Base-by-base conservation (phyloP, 768 basidiomycete species). In the Pisolithus microcarpus region DNA sequence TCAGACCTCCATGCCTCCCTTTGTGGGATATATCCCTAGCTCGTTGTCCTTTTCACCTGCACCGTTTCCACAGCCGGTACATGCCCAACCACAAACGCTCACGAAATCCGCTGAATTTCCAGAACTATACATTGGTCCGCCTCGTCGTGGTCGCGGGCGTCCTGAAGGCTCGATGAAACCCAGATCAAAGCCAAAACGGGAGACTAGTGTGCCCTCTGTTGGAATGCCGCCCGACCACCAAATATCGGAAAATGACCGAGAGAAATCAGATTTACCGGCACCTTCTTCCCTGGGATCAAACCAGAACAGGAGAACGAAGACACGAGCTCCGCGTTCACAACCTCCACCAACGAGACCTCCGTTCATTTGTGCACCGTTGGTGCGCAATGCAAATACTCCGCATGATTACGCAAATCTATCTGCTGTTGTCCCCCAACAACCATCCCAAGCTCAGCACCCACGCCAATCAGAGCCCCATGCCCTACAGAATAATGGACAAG, bases 151-250 rank as follows among this genome's bases (percentile, higher is more conserved):
- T 18, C 54, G 57, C 10, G 69, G 69, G 30, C 65, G 69, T 5
- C 69, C 65, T 0, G 68, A 73, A 23, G 69, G 71, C 36, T 73
- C 77, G 16, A 75, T 75, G n/a, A 60, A 70, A 50, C 74, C 69
- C 53, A 76, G 75, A 60, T 50, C 50, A 64, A 77, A 60, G 69
- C 66, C 26, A 1, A 59, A 46, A n/a, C 23, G 31, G 0, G 64
- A 75, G 52, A 11, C 38, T 6, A 24, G 43, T 13, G 5, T 37
- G 19, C 40, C 58, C 43, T 53, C 52, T 31, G n/a, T n/a, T n/a
- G n/a, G n/a, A n/a, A n/a, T n/a, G n/a, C n/a, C n/a, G n/a, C n/a
- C n/a, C n/a, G n/a, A n/a, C n/a, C n/a, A n/a, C n/a, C n/a, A n/a
- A n/a, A n/a, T n/a, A n/a, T n/a, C n/a, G n/a, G n/a, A 5, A 5